Evolutionary conservation across 148 eudicot species (phyloP).

Genomic region (Camellia lanceoleosa): DNA sequence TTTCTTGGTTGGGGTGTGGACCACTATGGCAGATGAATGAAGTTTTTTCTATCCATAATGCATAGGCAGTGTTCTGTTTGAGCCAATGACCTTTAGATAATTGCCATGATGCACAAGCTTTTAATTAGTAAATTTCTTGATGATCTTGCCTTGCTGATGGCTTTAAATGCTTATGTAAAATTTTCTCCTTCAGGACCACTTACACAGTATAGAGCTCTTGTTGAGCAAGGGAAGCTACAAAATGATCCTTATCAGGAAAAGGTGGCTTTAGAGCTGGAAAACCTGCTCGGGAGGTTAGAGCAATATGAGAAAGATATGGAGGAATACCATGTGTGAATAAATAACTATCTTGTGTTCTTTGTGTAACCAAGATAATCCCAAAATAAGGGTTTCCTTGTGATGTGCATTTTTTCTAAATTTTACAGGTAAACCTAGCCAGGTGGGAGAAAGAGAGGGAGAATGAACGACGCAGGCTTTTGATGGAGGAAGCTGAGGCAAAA

Average conservation of each 20-base stretch:
- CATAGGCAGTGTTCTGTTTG: not conserved
- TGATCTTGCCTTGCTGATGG: not conserved
- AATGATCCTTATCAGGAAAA: constrained; percentile 85
- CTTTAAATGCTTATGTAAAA: not conserved
- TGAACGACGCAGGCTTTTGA: constrained; percentile 62
- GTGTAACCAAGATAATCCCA: constrained; percentile 6
- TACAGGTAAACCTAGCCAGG: constrained; percentile 53
- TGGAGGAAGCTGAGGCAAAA: constrained; percentile 74
- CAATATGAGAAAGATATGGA: constrained; percentile 85
- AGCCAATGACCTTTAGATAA: not conserved
- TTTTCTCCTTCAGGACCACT: constrained; percentile 53
- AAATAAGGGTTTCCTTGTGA: constrained; percentile 14
- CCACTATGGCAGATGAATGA: not conserved
- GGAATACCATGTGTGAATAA: constrained; percentile 61
- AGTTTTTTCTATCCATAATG: not conserved
- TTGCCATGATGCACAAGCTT: not conserved
- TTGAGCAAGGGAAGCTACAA: constrained; percentile 70
- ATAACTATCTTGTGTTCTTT: not conserved
- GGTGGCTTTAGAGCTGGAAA: constrained; percentile 72
- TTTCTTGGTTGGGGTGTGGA: not conserved
- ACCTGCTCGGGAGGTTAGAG: constrained; percentile 65
- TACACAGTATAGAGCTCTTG: constrained; percentile 59
- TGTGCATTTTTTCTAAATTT: constrained; percentile 13
- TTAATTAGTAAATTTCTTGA: not conserved
- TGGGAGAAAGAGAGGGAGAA: constrained; percentile 76